Conservation (phyloP, 352 stramenopile species). For the Globisporangium mamillatum region DNA sequence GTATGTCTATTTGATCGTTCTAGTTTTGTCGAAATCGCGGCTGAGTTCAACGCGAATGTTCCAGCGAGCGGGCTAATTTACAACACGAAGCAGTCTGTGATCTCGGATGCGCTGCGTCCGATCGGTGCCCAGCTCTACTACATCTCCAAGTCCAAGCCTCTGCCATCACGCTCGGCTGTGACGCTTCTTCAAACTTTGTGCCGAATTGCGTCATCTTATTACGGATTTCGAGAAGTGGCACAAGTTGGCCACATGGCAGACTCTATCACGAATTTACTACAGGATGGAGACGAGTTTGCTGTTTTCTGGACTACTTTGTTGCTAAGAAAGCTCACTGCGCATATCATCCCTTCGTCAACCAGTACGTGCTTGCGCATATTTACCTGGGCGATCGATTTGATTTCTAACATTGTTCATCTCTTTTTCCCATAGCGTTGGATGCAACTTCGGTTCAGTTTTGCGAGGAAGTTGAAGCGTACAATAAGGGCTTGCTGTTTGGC, state of each 20-base stretch:
- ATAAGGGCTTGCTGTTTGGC: slow-evolving; percentile 73
- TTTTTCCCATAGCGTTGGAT: slow-evolving; percentile 38
- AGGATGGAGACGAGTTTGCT: slow-evolving; percentile 80
- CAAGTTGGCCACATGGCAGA: slow-evolving; percentile 76
- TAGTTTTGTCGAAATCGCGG: slow-evolving; percentile 79
- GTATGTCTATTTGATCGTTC: neutral
- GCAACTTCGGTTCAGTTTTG: slow-evolving; percentile 54
- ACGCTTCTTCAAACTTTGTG: slow-evolving; percentile 82
- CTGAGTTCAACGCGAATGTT: slow-evolving; percentile 91
- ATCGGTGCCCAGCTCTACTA: slow-evolving; percentile 82
- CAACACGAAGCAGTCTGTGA: slow-evolving; percentile 75
- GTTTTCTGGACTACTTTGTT: slow-evolving; percentile 86
- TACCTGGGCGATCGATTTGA: neutral
- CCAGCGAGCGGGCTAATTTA: slow-evolving; percentile 80
- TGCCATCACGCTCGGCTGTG: slow-evolving; percentile 63
- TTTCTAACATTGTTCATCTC: slow-evolving; percentile 1
- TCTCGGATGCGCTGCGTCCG: slow-evolving; percentile 71
- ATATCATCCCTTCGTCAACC: slow-evolving; percentile 31
- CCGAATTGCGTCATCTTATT: slow-evolving; percentile 82
- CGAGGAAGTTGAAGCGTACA: slow-evolving; percentile 66
- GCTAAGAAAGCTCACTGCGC: slow-evolving; percentile 57
- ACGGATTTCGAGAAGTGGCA: slow-evolving; percentile 82
- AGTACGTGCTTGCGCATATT: slow-evolving; percentile 33
- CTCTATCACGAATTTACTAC: slow-evolving; percentile 71
- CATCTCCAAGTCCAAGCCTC: slow-evolving; percentile 59